Evolutionary conservation across 768 basidiomycete species (phyloP), one percentile per base, ranked within the genome.

Genomic region (Saitozyma sp.): DNA sequence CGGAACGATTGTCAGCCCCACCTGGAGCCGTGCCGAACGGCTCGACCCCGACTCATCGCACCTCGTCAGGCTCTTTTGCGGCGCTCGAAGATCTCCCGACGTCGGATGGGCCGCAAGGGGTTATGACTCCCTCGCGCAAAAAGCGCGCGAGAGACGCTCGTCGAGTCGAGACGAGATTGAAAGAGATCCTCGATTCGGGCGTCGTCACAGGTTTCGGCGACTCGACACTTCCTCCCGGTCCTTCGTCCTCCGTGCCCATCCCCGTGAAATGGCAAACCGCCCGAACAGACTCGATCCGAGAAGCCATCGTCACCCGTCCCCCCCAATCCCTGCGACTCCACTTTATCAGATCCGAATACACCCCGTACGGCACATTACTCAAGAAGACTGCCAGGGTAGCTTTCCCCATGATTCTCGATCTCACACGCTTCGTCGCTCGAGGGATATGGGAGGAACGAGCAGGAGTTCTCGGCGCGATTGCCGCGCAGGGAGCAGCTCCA

Each of bases 281-380:
- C 11, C 54, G 57, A 9, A 65, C 68, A 13, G 62, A 70, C 14
- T 76, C 74, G 14, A 56, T 73, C 6, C 66, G 77, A 29, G 66
- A 76, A 50, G 68, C 66, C 14, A 68, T 72, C 49, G 64, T 78
- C 14, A 69, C 71, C 16, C 62, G 92, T 87, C 90, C 96, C 13
- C 95, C 96, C 0, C 86, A 85, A 4, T 86, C 94, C 1, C 86
- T 98, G 14, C 88, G 86, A 2, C 83, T 98, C 0, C 95, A 97
- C 78, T 86, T 99, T 59, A 93, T 95, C 69, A 87, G 96, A 48
- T 96, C 94, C 6, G 82, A 92, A 56, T 91, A 90, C 79, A 86
- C 87, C 66, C 91, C 90, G 48, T 82, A 83, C 63, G 78, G 81
- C 64, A 83, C 84, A 67, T 87, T 89, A 40, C 80, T 88, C 72